Evolutionary conservation across 441 rosid genomes (phyloP), one percentile per base, ranked within the genome.

Genomic region (Adansonia grandidieri): DNA sequence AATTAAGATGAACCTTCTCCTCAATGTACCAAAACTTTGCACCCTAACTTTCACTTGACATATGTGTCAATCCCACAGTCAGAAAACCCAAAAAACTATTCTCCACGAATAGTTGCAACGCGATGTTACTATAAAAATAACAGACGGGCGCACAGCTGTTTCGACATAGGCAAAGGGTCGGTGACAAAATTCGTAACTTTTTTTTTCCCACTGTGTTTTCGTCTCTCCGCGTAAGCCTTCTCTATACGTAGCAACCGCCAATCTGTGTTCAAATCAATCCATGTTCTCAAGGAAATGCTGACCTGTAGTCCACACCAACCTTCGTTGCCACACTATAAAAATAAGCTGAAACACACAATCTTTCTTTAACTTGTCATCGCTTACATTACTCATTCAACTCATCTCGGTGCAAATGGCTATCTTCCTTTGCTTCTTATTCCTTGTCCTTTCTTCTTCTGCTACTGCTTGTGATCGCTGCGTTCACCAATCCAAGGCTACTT

Each of bases 401-500:
- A 32, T 32, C 37, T 1, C 37, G 37, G 37, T 32, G 37, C 37
- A 32, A 32, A 32, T 32, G 64, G 91, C 91, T 93, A 82, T 73
- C 75, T 9, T 74, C 45, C 64, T 82, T 69, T 77, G 85, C 71
- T 51, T 80, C 68, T 82, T 88, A 56, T 66, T 86, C 32, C 56
- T 89, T 85, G 50, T 88, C 28, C 54, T 89, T 24, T 4, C 83
- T 73, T 88, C 95, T 2, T 85, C 86, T 8, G 88, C 84, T 32
- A 47, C 86, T 45, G 94, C 93, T 14, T 96, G 98, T 75, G 97
- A 96, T 83, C 91, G 97, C 50, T 96, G 98, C 78, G 84, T 88
- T 54, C 97, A 92, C 82, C 84, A 68, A 77, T 75, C 91, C 77
- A 93, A 89, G 87, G 97, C 85, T 76, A 79, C 96, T 71, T 90